Conservation (phyloP, 768 basidiomycete genomes). For the Hygrophoropsis aurantiaca region DNA sequence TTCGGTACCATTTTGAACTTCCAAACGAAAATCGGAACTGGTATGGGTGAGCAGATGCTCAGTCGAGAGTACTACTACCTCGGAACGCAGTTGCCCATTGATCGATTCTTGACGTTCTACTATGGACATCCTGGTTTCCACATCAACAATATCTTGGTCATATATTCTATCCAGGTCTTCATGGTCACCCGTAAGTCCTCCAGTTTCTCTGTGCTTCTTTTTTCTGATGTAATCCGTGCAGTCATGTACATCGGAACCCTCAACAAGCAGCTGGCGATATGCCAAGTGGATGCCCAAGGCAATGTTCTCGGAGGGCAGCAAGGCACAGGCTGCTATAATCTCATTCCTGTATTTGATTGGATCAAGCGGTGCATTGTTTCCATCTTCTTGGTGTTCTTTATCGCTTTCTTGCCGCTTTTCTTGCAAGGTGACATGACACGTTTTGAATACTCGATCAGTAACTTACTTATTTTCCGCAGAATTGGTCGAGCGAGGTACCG, state of each 20-base stretch:
- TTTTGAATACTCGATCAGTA: slow-evolving; percentile 4
- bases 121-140: slow-evolving; percentile 99
- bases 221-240: slow-evolving; percentile 27
- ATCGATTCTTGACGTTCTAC: slow-evolving; percentile 99
- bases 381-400: slow-evolving; percentile 99
- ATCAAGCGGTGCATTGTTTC: slow-evolving; percentile 95
- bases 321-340: slow-evolving; percentile 82
- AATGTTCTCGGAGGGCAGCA: slow-evolving; percentile 82
- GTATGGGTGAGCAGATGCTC: slow-evolving; percentile 99
- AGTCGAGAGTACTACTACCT: slow-evolving; percentile 99
- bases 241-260: slow-evolving; percentile 95
- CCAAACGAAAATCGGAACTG: slow-evolving; percentile 99
- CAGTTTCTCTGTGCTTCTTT: neutral
- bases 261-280: slow-evolving; percentile 90
- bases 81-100: slow-evolving; percentile 96
- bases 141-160: slow-evolving; percentile 99
- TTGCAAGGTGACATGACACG: slow-evolving; percentile 71
- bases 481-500: slow-evolving; percentile 93
- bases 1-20: slow-evolving; percentile 99
- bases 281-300: slow-evolving; percentile 77
- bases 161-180: slow-evolving; percentile 96
- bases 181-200: slow-evolving; percentile 82
- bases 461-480: slow-evolving; percentile 45
- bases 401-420: slow-evolving; percentile 95
- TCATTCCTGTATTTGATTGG: slow-evolving; percentile 97